Conservation (phyloP, 2,329 filamentous ascomycete species). For the Phymatotrichopsis omnivora region DNA sequence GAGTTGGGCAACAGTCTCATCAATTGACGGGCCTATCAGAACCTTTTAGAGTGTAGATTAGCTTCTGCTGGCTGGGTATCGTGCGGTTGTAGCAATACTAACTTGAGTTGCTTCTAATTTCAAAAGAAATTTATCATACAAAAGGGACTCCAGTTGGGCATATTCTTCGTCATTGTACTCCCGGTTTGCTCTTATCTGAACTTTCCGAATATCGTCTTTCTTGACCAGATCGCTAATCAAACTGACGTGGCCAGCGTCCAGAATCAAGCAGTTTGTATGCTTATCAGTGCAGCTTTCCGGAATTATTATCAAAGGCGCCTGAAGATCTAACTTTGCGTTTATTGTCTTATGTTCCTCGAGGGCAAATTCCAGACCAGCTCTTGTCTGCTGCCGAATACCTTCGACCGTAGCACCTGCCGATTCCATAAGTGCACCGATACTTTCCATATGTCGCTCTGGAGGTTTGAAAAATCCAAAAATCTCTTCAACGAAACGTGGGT, state of each 20-base stretch:
- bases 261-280: constrained; percentile 75
- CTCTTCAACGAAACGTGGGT: constrained; percentile 83
- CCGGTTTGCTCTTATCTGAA: constrained; percentile 82
- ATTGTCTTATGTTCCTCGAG: constrained; percentile 96
- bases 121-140: constrained; percentile 96
- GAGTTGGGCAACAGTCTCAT: constrained; percentile 77
- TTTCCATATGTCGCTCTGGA: constrained; percentile 96
- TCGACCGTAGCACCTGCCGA: constrained; percentile 92
- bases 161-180: constrained; percentile 84
- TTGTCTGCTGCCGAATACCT: constrained; percentile 85
- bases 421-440: constrained; percentile 90
- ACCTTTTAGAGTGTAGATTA: constrained; percentile 40
- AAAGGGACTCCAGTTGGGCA: constrained; percentile 73
- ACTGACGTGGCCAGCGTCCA: constrained; percentile 93
- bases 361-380: constrained; percentile 90
- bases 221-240: constrained; percentile 91
- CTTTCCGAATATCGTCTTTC: constrained; percentile 74
- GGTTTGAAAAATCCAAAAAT: constrained; percentile 93
- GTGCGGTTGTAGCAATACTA: constrained; percentile 2
- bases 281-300: constrained; percentile 80
- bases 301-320: constrained; percentile 91
- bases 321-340: constrained; percentile 88
- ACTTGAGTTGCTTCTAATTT: constrained; percentile 83
- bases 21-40: constrained; percentile 85
- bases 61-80: not conserved